Conservation (phyloP, 768 basidiomycete species). For the Galerina sulciceps region DNA sequence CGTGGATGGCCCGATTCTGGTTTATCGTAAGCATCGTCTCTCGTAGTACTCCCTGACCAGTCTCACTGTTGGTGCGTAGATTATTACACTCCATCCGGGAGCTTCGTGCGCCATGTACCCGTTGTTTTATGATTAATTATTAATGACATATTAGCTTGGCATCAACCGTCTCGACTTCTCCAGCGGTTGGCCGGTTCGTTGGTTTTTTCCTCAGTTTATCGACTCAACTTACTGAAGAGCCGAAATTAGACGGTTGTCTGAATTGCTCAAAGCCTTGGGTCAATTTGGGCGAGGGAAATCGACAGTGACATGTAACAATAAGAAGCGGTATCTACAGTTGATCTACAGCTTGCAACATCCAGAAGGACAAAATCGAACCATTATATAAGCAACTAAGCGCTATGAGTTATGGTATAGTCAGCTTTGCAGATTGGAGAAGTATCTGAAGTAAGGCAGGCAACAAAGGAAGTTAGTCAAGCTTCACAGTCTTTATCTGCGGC, state of each 20-base stretch:
- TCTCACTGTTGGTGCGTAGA: constrained; percentile 32
- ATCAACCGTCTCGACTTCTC: constrained; percentile 54
- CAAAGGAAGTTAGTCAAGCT: too few relatives aligned
- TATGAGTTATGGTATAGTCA: too few relatives aligned
- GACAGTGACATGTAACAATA: too few relatives aligned
- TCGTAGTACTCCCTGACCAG: not conserved
- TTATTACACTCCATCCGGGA: constrained; percentile 53
- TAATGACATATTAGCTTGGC: constrained; percentile 33
- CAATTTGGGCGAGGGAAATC: too few relatives aligned
- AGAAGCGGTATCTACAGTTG: too few relatives aligned
- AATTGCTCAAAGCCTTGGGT: not conserved
- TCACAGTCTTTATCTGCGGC: constrained; percentile 39
- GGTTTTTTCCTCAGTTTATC: not conserved
- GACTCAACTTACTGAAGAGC: too few relatives aligned
- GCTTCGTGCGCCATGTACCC: constrained; percentile 37
- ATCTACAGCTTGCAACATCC: too few relatives aligned
- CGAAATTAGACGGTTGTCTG: not conserved
- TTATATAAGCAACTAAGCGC: too few relatives aligned
- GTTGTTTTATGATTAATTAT: not conserved
- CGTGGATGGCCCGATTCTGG: constrained; percentile 47
- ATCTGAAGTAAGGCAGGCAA: too few relatives aligned
- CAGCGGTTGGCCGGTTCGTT: constrained; percentile 51
- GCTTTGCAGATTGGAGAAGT: too few relatives aligned
- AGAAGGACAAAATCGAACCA: too few relatives aligned
- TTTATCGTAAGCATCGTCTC: constrained; percentile 46